Evolutionary conservation across 306 rosid genomes (phyloP).

Genomic region (Senna siamea): DNA sequence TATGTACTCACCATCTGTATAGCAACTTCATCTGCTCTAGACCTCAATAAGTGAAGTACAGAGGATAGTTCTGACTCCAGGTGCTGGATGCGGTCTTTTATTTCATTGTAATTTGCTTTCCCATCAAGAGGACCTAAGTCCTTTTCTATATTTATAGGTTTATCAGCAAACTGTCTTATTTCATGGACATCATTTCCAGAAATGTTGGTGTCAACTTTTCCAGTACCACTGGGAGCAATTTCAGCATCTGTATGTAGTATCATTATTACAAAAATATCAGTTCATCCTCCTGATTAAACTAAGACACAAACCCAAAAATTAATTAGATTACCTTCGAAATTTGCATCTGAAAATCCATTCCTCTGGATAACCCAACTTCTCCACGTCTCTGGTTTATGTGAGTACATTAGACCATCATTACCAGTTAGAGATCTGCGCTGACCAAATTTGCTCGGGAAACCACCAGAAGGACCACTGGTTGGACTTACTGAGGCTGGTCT

Average conservation of each 20-base stretch:
- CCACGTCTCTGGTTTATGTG: conserved; percentile 59
- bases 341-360: conserved; percentile 53
- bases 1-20: background rate
- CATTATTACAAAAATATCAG: conserved; percentile 33
- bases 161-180: conserved; percentile 33
- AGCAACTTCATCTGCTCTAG: conserved; percentile 40
- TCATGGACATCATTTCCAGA: conserved; percentile 45
- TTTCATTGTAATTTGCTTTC: conserved; percentile 44
- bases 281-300: conserved; percentile 26
- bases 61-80: conserved; percentile 75
- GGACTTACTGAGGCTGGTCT: conserved; percentile 49
- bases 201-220: conserved; percentile 42
- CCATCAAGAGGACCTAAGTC: conserved; percentile 39
- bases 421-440: conserved; percentile 44
- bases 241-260: conserved; percentile 60
- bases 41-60: conserved; percentile 57
- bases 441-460: conserved; percentile 44
- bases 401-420: conserved; percentile 42
- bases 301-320: conserved; percentile 10
- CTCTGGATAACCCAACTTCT: conserved; percentile 72
- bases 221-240: conserved; percentile 47
- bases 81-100: conserved; percentile 57
- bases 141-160: conserved; percentile 31
- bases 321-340: conserved; percentile 66
- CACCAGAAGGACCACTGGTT: conserved; percentile 31